Percentiles rank a stretch among this genome's conserved stretches.
These are phyloP conservation scores for Talaromyces albobiverticillius DNA, from an alignment of 2,329 filamentous ascomycete genomes.

Conservation along the genomic window DNA sequence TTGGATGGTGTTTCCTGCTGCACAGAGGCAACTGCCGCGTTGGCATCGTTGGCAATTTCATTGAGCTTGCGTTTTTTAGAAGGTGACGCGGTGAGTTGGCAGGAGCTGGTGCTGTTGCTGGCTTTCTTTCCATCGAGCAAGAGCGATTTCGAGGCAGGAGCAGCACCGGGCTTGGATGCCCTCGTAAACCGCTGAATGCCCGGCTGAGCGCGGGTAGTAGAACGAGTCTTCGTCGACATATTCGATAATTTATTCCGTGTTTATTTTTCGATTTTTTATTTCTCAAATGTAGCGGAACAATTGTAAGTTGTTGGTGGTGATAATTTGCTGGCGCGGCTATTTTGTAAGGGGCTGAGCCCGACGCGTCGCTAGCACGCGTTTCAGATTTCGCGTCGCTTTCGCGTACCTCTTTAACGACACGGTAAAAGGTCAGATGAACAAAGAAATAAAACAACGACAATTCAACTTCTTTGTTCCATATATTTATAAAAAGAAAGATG, in stretches of 20 bases:
- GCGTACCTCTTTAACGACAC: neutral
- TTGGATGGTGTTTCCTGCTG: slow-evolving; percentile 29
- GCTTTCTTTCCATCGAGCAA: slow-evolving; percentile 31
- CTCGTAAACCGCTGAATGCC: slow-evolving; percentile 46
- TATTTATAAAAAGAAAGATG: neutral
- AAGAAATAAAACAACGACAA: too few species aligned
- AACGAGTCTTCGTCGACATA: too few species aligned
- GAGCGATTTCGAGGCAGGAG: slow-evolving; percentile 13
- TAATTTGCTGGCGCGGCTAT: too few species aligned
- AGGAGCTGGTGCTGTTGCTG: too few species aligned
- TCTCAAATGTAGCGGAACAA: too few species aligned
- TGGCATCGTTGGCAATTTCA: slow-evolving; percentile 31
- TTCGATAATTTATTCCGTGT: neutral
- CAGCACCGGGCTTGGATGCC: slow-evolving; percentile 40
- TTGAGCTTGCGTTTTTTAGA: slow-evolving; percentile 41
- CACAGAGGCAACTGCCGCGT: slow-evolving; percentile 15
- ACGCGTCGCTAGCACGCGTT: too few species aligned
- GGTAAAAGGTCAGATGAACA: too few species aligned
- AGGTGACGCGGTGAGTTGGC: slow-evolving; percentile 31
- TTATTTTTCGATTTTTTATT: neutral
- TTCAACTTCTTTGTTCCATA: too few species aligned
- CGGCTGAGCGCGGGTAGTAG: slow-evolving; percentile 30
- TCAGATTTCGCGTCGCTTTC: too few species aligned
- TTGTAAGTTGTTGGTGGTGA: too few species aligned
- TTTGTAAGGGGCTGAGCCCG: too few species aligned